phyloP scores from a whole-genome alignment of 1,284 basidiomycete species.

The Pseudomicrostroma phylloplanum region DNA sequence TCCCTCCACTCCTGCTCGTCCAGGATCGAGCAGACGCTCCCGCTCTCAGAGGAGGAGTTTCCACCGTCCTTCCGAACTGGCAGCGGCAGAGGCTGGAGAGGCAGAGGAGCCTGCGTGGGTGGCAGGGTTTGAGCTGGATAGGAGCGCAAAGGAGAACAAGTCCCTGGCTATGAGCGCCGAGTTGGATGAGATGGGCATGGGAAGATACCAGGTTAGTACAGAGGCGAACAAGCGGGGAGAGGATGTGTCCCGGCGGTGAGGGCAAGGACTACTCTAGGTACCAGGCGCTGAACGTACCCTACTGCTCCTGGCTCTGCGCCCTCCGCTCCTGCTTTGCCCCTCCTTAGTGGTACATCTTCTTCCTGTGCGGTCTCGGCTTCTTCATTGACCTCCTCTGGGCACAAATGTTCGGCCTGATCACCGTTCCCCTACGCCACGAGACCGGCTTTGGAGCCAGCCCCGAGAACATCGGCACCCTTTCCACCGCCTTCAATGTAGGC shows the following conservation, averaged over 20 bases:
- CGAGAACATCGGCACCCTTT: slow-evolving; percentile 27
- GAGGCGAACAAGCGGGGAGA: neutral
- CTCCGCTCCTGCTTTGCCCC: neutral
- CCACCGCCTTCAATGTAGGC: slow-evolving; percentile 35
- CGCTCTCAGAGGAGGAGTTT: neutral
- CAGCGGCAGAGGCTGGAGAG: slow-evolving; percentile 4
- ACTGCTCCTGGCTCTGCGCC: neutral
- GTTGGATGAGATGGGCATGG: slow-evolving; percentile 40
- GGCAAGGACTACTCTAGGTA: no score
- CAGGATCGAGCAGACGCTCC: neutral
- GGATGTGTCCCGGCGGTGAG: no score
- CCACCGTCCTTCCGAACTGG: neutral
- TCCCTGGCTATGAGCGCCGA: slow-evolving; percentile 32
- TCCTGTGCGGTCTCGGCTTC: slow-evolving; percentile 40
- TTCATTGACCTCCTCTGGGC: slow-evolving; percentile 47
- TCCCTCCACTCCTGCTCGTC: neutral
- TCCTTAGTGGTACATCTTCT: slow-evolving; percentile 26
- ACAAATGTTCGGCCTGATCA: slow-evolving; percentile 36
- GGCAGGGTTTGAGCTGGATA: slow-evolving; percentile 24
- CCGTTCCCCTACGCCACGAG: slow-evolving; percentile 29
- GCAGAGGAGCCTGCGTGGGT: neutral
- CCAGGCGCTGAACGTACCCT: neutral
- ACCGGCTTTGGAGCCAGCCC: slow-evolving; percentile 18
- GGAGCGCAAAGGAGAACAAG: slow-evolving; percentile 36
- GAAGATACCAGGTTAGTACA: slow-evolving; percentile 25